A percentile compares a stretch with the other conserved stretches of the same genome.
Conservation (phyloP, 345 rosid genomes). For the Salix suchowensis region DNA sequence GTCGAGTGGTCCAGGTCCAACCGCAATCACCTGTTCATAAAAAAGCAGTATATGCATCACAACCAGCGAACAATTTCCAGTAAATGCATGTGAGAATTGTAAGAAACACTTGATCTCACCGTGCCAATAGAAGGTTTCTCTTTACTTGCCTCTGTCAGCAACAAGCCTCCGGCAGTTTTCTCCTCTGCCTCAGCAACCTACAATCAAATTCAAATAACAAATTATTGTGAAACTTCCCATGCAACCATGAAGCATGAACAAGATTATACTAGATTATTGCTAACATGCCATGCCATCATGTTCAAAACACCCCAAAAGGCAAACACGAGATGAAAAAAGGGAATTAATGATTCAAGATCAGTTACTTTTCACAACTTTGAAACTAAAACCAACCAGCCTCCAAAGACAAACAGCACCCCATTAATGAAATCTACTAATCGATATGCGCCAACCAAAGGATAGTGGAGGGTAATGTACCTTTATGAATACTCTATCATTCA, state of each 20-base stretch:
- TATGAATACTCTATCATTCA: constrained; percentile 80
- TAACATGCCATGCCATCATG: background rate
- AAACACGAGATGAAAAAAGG: background rate
- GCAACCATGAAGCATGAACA: background rate
- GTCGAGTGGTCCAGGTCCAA: constrained; percentile 76
- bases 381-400: background rate
- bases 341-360: background rate
- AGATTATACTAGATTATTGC: background rate
- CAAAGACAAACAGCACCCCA: background rate
- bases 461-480: constrained; percentile 41
- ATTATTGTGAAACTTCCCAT: background rate
- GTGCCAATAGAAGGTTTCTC: constrained; percentile 91
- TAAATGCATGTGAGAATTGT: background rate
- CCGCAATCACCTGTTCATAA: constrained; percentile 66
- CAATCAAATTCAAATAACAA: constrained; percentile 5
- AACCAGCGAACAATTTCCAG: background rate
- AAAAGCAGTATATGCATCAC: background rate
- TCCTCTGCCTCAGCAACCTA: constrained; percentile 91
- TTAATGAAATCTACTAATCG: too few relatives aligned
- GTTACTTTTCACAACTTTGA: background rate
- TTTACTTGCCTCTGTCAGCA: constrained; percentile 76
- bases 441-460: background rate
- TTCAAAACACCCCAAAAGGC: background rate
- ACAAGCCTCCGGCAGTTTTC: constrained; percentile 92
- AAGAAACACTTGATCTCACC: constrained; percentile 30